A percentile compares a stretch with the other conserved stretches of the same genome.
Conservation (phyloP, 225 moss, liverwort and hornwort genomes). For the Bryoerythrophyllum caledonicum region DNA sequence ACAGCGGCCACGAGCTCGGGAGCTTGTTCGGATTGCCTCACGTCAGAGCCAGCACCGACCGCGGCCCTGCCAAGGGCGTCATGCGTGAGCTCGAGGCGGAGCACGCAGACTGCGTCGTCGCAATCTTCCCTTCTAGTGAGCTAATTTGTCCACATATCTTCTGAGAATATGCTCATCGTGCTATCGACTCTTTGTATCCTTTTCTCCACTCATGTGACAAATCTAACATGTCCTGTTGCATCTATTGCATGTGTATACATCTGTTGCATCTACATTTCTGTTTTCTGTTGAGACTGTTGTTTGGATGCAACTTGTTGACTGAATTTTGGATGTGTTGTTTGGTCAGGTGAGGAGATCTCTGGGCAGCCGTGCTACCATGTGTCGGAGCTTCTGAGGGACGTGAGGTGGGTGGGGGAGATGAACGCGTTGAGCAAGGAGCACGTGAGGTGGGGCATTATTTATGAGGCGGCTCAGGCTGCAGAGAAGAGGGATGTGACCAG, state of each 20-base stretch:
- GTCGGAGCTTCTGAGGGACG: slow-evolving; percentile 34
- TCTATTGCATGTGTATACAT: no score
- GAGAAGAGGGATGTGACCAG: slow-evolving; percentile 49
- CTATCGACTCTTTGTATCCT: no score
- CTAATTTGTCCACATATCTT: background rate
- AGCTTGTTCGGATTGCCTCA: slow-evolving; percentile 64
- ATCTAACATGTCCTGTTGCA: no score
- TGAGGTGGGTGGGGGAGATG: slow-evolving; percentile 58
- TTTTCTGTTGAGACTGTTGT: no score
- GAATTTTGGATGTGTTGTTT: slow-evolving; percentile 21
- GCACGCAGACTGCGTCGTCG: slow-evolving; percentile 72
- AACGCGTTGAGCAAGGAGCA: slow-evolving; percentile 76
- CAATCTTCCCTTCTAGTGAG: slow-evolving; percentile 65
- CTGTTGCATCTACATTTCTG: no score
- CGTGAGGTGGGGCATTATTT: slow-evolving; percentile 72
- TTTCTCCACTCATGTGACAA: no score
- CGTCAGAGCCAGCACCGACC: slow-evolving; percentile 25
- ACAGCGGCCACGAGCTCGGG: slow-evolving; percentile 47
- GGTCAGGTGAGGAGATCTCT: slow-evolving; percentile 39
- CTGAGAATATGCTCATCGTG: background rate
- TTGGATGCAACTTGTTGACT: no score
- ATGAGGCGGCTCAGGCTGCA: slow-evolving; percentile 66
- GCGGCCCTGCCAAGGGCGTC: slow-evolving; percentile 49
- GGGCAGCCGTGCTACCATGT: slow-evolving; percentile 37
- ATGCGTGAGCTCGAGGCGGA: slow-evolving; percentile 71